Evolutionary conservation across 345 rosid genomes (phyloP).

Genomic region (Melastoma malabathricum): DNA sequence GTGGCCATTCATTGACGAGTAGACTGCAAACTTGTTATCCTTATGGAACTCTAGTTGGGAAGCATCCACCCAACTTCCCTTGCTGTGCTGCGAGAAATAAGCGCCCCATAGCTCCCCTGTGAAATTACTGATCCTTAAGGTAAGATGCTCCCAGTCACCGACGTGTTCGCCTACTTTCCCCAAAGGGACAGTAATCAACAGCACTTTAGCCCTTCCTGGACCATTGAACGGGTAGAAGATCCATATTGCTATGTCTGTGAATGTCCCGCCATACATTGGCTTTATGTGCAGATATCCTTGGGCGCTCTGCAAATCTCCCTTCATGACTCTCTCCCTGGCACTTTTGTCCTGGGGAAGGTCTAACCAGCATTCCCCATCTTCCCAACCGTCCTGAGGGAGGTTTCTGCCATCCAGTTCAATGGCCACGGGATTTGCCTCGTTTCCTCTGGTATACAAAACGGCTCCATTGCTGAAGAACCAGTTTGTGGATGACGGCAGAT

Average conservation of each 20-base stretch:
- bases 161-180: slow-evolving; percentile 74
- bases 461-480: slow-evolving; percentile 76
- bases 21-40: slow-evolving; percentile 46
- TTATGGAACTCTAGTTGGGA: slow-evolving; percentile 44
- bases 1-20: slow-evolving; percentile 65
- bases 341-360: slow-evolving; percentile 50
- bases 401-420: slow-evolving; percentile 47
- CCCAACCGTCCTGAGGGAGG: slow-evolving; percentile 78
- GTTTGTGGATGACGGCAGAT: slow-evolving; percentile 56
- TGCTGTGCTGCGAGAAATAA: slow-evolving; percentile 55
- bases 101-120: slow-evolving; percentile 41
- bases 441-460: slow-evolving; percentile 44
- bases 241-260: slow-evolving; percentile 64
- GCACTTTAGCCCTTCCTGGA: slow-evolving; percentile 55
- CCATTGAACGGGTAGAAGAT: slow-evolving; percentile 53
- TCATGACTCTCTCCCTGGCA: slow-evolving; percentile 46
- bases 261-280: slow-evolving; percentile 72
- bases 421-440: slow-evolving; percentile 43
- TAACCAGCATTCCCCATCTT: slow-evolving; percentile 65
- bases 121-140: slow-evolving; percentile 69
- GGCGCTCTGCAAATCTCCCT: slow-evolving; percentile 40
- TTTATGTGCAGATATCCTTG: slow-evolving; percentile 55
- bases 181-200: slow-evolving; percentile 28
- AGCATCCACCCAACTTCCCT: slow-evolving; percentile 53
- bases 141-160: slow-evolving; percentile 87